Conservation (phyloP, 1,284 basidiomycete genomes). For the Bondarzewia mesenterica region DNA sequence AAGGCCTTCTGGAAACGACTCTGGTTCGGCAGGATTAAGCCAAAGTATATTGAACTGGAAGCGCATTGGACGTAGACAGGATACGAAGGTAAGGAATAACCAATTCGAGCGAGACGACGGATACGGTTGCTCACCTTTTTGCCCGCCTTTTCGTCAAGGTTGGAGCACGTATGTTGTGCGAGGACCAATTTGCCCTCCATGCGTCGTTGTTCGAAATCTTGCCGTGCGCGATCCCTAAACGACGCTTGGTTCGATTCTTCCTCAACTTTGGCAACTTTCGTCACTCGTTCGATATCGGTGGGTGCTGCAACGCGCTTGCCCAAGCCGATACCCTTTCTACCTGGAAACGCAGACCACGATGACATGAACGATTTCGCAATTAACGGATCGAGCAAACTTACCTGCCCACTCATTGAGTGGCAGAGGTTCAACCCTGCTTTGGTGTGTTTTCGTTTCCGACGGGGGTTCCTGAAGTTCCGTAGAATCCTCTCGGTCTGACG, state of each 20-base stretch:
- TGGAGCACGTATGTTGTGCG: conserved; percentile 63
- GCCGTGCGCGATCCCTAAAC: conserved; percentile 59
- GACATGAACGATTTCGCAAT: not conserved
- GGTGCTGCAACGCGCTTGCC: conserved; percentile 65
- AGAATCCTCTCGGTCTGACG: conserved; percentile 1
- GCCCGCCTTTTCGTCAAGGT: conserved; percentile 63
- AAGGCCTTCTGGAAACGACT: conserved; percentile 59
- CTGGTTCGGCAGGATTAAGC: conserved; percentile 56
- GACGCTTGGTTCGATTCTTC: conserved; percentile 47
- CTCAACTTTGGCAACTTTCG: conserved; percentile 67
- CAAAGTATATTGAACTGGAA: conserved; percentile 71
- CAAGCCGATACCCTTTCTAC: conserved; percentile 68
- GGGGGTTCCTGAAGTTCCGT: not conserved
- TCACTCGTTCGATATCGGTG: conserved; percentile 47
- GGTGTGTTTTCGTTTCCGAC: not conserved
- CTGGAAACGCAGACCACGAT: conserved; percentile 26
- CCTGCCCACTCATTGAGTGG: conserved; percentile 72
- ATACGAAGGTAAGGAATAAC: not conserved
- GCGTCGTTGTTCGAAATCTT: conserved; percentile 65
- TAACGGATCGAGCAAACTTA: conserved; percentile 22
- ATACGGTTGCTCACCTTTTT: conserved; percentile 38
- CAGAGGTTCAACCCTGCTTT: conserved; percentile 54
- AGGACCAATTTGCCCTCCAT: conserved; percentile 59
- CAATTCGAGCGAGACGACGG: not conserved
- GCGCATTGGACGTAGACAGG: not conserved